Evolutionary conservation across 768 basidiomycete genomes (phyloP).

Genomic region (Candolleomyces efflorescens): DNA sequence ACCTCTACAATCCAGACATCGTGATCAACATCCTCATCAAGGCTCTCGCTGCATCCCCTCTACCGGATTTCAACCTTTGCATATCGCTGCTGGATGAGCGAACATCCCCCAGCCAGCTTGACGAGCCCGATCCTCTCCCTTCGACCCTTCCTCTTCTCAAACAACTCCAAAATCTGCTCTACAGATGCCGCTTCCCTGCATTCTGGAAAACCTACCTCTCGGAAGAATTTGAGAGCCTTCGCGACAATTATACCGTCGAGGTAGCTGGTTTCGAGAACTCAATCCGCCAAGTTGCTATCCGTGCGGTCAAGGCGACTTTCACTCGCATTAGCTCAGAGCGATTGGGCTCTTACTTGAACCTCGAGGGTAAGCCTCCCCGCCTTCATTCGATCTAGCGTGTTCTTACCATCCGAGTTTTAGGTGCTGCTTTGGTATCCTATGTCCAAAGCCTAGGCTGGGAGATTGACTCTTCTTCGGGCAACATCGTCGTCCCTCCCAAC

Average conservation of each 20-base stretch:
- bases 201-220: conserved; percentile 81
- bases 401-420: conserved; percentile 26
- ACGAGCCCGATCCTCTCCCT: conserved; percentile 82
- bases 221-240: conserved; percentile 60
- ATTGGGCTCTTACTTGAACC: conserved; percentile 66
- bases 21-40: conserved; percentile 94
- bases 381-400: background rate
- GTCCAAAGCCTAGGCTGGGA: conserved; percentile 67
- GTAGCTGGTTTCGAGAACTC: conserved; percentile 79
- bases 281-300: conserved; percentile 72
- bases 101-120: conserved; percentile 45
- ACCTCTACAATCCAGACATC: conserved; percentile 89
- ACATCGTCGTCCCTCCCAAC: conserved; percentile 72
- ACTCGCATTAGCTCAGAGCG: conserved; percentile 65
- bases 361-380: conserved; percentile 42
- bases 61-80: conserved; percentile 93
- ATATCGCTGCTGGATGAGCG: conserved; percentile 88
- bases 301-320: conserved; percentile 76
- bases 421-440: conserved; percentile 53
- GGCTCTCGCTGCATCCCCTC: conserved; percentile 77
- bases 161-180: conserved; percentile 63
- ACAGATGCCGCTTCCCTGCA: conserved; percentile 81
- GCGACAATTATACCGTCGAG: conserved; percentile 86
- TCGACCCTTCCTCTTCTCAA: conserved; percentile 64
- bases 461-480: conserved; percentile 45